Percentiles rank a stretch among this genome's conserved stretches.
Evolutionary conservation across 2,329 filamentous ascomycete genomes (phyloP).

Genomic region (Cytospora piceae): DNA sequence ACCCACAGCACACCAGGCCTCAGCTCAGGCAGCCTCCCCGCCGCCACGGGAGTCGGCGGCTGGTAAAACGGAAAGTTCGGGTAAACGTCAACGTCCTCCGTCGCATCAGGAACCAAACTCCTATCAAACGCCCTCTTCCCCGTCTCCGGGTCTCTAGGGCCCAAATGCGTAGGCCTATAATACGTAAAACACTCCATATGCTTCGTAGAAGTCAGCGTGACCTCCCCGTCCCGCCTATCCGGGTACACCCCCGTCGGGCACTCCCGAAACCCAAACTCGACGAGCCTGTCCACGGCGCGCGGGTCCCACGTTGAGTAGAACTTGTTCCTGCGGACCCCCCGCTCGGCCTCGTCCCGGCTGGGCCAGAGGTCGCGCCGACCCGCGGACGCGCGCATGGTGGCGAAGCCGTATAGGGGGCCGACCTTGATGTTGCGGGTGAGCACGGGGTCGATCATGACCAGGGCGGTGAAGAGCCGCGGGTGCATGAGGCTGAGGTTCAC

Average conservation of each 20-base stretch:
- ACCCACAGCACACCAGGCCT: slow-evolving; percentile 71
- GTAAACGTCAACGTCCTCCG: slow-evolving; percentile 40
- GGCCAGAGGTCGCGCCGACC: slow-evolving; percentile 82
- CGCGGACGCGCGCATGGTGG: slow-evolving; percentile 63
- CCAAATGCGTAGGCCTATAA: slow-evolving; percentile 62
- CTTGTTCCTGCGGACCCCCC: slow-evolving; percentile 66
- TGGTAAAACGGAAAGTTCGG: slow-evolving; percentile 65
- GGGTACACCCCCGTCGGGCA: slow-evolving; percentile 67
- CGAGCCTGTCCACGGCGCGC: slow-evolving; percentile 75
- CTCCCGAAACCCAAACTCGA: slow-evolving; percentile 74
- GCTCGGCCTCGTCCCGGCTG: slow-evolving; percentile 68
- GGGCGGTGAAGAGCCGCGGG: slow-evolving; percentile 74
- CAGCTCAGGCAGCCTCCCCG: slow-evolving; percentile 60
- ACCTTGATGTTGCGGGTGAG: slow-evolving; percentile 58
- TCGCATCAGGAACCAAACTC: slow-evolving; percentile 50
- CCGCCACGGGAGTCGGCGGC: slow-evolving; percentile 62
- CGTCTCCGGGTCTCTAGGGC: slow-evolving; percentile 40
- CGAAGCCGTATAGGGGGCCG: slow-evolving; percentile 42
- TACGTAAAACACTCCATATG: slow-evolving; percentile 88
- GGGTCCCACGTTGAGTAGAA: slow-evolving; percentile 87
- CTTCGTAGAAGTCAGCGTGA: slow-evolving; percentile 80
- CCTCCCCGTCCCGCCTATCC: slow-evolving; percentile 45
- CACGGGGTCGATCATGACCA: slow-evolving; percentile 85
- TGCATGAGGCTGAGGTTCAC: slow-evolving; percentile 74
- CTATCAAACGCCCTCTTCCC: slow-evolving; percentile 46